Conservation (phyloP, 2,329 filamentous ascomycete genomes). For the Periconia sp. region DNA sequence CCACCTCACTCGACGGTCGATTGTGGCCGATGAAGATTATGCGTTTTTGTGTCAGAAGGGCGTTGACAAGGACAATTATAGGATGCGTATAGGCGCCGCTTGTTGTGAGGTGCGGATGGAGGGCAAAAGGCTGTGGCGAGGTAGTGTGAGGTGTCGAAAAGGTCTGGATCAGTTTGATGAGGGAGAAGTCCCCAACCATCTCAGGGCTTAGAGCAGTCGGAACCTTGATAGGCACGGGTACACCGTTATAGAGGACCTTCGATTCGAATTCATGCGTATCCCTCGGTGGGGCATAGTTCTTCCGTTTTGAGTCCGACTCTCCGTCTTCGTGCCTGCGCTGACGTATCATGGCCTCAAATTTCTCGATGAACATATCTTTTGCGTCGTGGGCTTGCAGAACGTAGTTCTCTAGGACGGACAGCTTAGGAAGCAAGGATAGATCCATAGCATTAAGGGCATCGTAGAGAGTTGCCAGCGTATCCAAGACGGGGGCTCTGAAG, state of each 20-base stretch:
- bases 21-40: constrained; percentile 96
- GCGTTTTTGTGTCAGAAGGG: constrained; percentile 92
- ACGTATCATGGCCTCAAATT: constrained; percentile 93
- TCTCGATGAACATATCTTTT: constrained; percentile 96
- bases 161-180: constrained; percentile 95
- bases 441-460: constrained; percentile 97
- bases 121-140: constrained; percentile 79
- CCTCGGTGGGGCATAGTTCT: constrained; percentile 76
- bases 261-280: constrained; percentile 99
- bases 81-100: constrained; percentile 90
- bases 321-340: constrained; percentile 75
- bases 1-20: constrained; percentile 92
- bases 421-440: constrained; percentile 85
- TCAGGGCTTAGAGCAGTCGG: constrained; percentile 92
- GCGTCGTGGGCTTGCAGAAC: constrained; percentile 90
- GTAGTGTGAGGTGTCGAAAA: constrained; percentile 86
- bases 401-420: constrained; percentile 83
- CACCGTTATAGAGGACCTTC: constrained; percentile 92
- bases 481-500: constrained; percentile 87
- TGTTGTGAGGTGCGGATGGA: constrained; percentile 92
- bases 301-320: constrained; percentile 56
- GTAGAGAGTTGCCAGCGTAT: constrained; percentile 88
- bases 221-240: constrained; percentile 95
- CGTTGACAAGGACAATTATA: constrained; percentile 92
- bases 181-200: constrained; percentile 95